Conservation (phyloP, 1,284 basidiomycete species). For the Chiua sp. region DNA sequence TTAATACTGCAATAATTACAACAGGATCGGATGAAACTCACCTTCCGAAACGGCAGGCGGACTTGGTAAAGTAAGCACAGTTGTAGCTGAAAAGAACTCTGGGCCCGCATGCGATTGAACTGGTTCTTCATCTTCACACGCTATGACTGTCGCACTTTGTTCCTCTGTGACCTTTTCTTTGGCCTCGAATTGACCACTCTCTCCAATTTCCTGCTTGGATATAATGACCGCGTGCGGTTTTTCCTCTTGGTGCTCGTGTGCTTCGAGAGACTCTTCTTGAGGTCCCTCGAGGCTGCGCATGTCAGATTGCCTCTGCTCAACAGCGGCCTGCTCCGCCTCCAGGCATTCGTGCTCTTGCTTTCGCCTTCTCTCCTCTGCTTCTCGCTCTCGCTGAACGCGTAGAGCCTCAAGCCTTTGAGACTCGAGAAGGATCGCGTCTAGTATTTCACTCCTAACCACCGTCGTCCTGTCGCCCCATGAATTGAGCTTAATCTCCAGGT, state of each 20-base stretch:
- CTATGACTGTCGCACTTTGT: slow-evolving; percentile 1
- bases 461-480: slow-evolving; percentile 53
- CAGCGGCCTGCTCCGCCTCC: slow-evolving; percentile 23
- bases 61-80: slow-evolving; percentile 1
- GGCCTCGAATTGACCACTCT: slow-evolving; percentile 37
- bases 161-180: slow-evolving; percentile 35
- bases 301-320: slow-evolving; percentile 34
- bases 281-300: slow-evolving; percentile 31
- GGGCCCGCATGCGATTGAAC: slow-evolving; percentile 6
- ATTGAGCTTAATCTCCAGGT: slow-evolving; percentile 52
- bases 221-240: slow-evolving; percentile 25
- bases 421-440: slow-evolving; percentile 42
- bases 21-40: slow-evolving; percentile 18
- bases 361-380: slow-evolving; percentile 36
- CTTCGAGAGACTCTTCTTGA: slow-evolving; percentile 25
- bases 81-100: neutral
- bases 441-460: slow-evolving; percentile 43
- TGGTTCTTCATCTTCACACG: slow-evolving; percentile 20
- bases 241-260: slow-evolving; percentile 27
- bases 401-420: slow-evolving; percentile 37
- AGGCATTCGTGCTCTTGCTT: slow-evolving; percentile 36
- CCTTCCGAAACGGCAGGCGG: slow-evolving; percentile 20
- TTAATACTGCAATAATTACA: slow-evolving; percentile 5
- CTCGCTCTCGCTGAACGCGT: slow-evolving; percentile 24
- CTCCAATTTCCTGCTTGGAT: slow-evolving; percentile 30